Conservation (phyloP, 805 yeast species). For the Maudiozyma serrabonitensis region DNA sequence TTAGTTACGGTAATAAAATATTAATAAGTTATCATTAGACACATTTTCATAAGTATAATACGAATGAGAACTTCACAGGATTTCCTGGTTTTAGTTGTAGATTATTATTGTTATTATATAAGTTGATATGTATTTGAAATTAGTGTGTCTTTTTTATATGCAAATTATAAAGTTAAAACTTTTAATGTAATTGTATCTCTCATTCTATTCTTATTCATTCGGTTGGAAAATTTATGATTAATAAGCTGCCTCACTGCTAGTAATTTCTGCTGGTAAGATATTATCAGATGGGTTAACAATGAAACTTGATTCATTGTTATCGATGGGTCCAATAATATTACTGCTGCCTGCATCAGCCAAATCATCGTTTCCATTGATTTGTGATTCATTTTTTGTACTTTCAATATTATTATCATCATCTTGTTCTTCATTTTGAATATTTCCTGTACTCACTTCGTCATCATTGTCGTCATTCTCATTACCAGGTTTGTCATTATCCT, state of each 20-base stretch:
- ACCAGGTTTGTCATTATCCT: neutral
- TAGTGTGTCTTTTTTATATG: too few relatives aligned
- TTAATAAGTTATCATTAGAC: too few relatives aligned
- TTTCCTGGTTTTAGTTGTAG: too few relatives aligned
- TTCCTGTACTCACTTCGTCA: too few relatives aligned
- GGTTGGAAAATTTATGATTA: neutral
- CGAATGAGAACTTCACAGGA: too few relatives aligned
- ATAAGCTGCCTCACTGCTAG: conserved; percentile 1
- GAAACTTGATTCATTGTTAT: neutral
- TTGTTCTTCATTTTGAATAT: neutral
- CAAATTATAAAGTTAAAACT: neutral
- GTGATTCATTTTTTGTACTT: neutral
- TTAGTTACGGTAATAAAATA: too few relatives aligned
- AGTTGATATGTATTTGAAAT: too few relatives aligned
- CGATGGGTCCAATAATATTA: neutral
- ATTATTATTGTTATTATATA: too few relatives aligned
- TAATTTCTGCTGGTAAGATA: conserved; percentile 13
- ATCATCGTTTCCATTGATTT: neutral
- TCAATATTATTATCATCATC: neutral
- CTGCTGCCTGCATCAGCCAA: neutral
- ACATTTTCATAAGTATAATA: too few relatives aligned
- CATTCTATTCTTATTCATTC: neutral
- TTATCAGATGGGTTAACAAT: conserved; percentile 4
- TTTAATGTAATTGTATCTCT: neutral
- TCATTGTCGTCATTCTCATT: neutral